A percentile compares a stretch with the other conserved stretches of the same genome.
Evolutionary conservation across 2,329 filamentous ascomycete genomes (phyloP).

Genomic region (Erysiphe neolycopersici): DNA sequence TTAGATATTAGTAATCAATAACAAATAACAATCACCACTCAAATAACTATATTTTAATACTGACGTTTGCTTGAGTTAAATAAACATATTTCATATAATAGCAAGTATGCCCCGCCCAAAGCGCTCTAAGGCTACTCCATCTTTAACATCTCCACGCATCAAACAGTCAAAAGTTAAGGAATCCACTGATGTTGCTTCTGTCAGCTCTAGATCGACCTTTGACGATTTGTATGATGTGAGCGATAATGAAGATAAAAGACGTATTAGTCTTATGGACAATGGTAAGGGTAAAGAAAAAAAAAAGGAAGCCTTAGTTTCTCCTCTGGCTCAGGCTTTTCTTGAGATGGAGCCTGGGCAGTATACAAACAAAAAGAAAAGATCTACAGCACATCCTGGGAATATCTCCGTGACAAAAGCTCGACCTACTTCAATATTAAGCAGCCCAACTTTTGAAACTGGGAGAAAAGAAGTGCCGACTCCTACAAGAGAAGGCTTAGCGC

Average conservation of each 20-base stretch:
- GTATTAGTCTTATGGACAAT: conserved; percentile 3
- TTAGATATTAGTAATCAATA: too few relatives aligned
- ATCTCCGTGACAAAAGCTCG: conserved; percentile 2
- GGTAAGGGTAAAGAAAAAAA: conserved; percentile 6
- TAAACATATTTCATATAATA: not conserved
- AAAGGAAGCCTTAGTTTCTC: conserved; percentile 1
- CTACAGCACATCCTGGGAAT: conserved; percentile 1
- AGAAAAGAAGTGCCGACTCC: conserved; percentile 8
- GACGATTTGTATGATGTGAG: conserved; percentile 13
- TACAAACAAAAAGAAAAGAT: not conserved
- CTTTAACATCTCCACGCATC: conserved; percentile 7
- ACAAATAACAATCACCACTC: too few relatives aligned
- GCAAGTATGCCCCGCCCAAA: conserved; percentile 13
- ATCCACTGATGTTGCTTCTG: conserved; percentile 1
- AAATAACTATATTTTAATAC: too few relatives aligned
- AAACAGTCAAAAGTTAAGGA: conserved; percentile 1
- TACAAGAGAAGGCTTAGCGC: conserved; percentile 13
- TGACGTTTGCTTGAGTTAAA: too few relatives aligned
- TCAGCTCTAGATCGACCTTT: conserved; percentile 3
- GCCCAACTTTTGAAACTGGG: conserved; percentile 11
- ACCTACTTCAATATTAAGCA: conserved; percentile 5
- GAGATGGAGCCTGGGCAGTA: not conserved
- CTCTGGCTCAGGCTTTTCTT: too few relatives aligned
- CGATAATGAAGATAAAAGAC: conserved; percentile 7
- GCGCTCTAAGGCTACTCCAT: conserved; percentile 13